These are phyloP conservation scores for Lachnellula occidentalis DNA, from an alignment of 2,329 filamentous ascomycete genomes.

Conservation along the genomic window DNA sequence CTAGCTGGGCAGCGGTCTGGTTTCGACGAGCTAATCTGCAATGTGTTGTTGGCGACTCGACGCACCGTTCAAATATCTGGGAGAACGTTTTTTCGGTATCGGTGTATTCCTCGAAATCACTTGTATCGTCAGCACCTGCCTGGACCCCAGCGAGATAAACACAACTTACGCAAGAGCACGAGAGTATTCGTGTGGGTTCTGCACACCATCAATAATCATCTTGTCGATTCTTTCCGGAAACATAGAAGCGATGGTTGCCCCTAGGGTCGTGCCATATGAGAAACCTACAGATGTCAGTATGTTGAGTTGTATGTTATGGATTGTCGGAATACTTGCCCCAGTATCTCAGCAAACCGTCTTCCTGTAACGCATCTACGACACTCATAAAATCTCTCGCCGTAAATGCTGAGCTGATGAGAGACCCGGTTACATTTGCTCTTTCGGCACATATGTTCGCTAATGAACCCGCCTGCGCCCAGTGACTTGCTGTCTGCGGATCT, in stretches of 20 bases:
- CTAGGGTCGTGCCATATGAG: constrained; percentile 11
- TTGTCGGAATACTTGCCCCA: constrained; percentile 2
- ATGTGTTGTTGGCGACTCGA: neutral
- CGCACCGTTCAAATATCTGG: constrained; percentile 2
- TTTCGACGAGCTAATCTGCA: constrained; percentile 3
- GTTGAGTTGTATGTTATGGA: neutral
- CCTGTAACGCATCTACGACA: constrained; percentile 10
- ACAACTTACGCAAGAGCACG: neutral
- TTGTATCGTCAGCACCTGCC: neutral
- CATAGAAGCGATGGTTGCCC: constrained; percentile 10
- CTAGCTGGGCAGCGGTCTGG: constrained; percentile 2
- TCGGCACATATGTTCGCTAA: constrained; percentile 3
- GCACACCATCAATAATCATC: constrained; percentile 10
- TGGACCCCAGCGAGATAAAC: too few species aligned
- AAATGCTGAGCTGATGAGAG: constrained; percentile 13
- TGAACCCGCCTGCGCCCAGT: constrained; percentile 1
- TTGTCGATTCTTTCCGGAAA: constrained; percentile 9
- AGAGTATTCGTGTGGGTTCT: constrained; percentile 4
- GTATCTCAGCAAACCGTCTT: constrained; percentile 13
- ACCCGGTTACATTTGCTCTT: constrained; percentile 1
- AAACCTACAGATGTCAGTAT: constrained; percentile 1
- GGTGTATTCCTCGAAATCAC: constrained; percentile 9
- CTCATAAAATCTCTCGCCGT: constrained; percentile 11
- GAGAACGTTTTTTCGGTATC: constrained; percentile 3
- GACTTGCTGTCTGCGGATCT: constrained; percentile 1